Base-by-base conservation (phyloP, 2,329 filamentous ascomycete species). In the Trichophyton simii region DNA sequence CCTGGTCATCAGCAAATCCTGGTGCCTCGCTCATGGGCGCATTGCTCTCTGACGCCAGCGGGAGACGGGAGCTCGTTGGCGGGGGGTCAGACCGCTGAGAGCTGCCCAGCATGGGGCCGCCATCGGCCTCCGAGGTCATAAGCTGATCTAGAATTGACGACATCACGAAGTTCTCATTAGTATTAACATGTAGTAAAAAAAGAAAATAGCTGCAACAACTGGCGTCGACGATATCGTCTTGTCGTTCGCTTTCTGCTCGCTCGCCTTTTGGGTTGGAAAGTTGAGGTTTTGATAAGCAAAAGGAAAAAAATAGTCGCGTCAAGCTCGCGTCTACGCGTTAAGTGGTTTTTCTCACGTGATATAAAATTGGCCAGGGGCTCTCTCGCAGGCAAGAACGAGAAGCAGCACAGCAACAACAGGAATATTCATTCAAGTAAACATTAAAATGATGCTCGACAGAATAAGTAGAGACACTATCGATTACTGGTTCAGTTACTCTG, bases 1-100 rank as follows among this genome's bases (percentile, higher is more conserved):
- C 74, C 65, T 85, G 82, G 67, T 87, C 84, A 66, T 86, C 84
- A 34, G 82, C 77, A 61, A 83, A 83, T 13, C 77, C 80, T 65
- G 83, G 80, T 59, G 78, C 75, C 68, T 87, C 84, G 69, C 84
- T 79, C 71, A 77, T 76, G 55, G 55, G 55, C 2, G 76, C 77
- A 74, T 78, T 78, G 70, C 76, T 78, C 65, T 79, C 77, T 3
- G 78, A 79, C 3, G 72, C 71, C 1, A 78, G 79, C 61, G 80
- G 76, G 25, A 81, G 82, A 61, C 82, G 76, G 42, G 82, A 82
- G 60, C 83, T 85, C 58, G 76, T 74, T 15, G 76, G 78, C 42
- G 61, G 54, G 34, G 22, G 31, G 57, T 64, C 62, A 25, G 46
- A 54, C 20, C 55, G 60, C 34, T 62, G 60, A 11, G 62, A 54